Evolutionary conservation across 2,329 filamentous ascomycete species (phyloP).

Genomic region (Hypoxylon sp.): DNA sequence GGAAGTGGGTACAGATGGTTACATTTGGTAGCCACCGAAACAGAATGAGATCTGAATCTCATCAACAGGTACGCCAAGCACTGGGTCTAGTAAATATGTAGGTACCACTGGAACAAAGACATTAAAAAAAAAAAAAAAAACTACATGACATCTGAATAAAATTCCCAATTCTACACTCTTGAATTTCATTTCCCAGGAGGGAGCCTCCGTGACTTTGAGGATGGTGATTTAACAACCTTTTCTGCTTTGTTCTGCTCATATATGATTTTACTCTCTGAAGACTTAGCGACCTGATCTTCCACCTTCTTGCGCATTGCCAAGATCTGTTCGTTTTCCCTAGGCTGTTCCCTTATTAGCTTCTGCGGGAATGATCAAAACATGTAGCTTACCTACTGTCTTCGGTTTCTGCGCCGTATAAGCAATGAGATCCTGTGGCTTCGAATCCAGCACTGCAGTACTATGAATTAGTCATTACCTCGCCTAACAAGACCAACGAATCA

Average conservation of each 20-base stretch:
- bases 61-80: background rate
- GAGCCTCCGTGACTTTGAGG: background rate
- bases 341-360: background rate
- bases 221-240: conserved; percentile 1
- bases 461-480: conserved; percentile 2
- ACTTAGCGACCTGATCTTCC: conserved; percentile 10
- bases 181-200: background rate
- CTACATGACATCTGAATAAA: background rate
- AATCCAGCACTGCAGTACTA: background rate
- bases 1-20: background rate
- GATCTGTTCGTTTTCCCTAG: background rate
- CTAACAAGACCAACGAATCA: background rate
- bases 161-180: background rate
- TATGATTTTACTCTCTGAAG: background rate
- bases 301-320: conserved; percentile 2
- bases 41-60: background rate
- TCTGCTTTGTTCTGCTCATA: conserved; percentile 5
- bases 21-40: background rate
- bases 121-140: no score
- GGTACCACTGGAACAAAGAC: no score
- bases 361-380: background rate
- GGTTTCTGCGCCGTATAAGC: conserved; percentile 3
- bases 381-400: background rate
- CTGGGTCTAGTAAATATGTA: no score
- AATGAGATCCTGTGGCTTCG: background rate